phyloP scores from a whole-genome alignment of 2,329 filamentous ascomycete species.

The Whalleya microplaca region DNA sequence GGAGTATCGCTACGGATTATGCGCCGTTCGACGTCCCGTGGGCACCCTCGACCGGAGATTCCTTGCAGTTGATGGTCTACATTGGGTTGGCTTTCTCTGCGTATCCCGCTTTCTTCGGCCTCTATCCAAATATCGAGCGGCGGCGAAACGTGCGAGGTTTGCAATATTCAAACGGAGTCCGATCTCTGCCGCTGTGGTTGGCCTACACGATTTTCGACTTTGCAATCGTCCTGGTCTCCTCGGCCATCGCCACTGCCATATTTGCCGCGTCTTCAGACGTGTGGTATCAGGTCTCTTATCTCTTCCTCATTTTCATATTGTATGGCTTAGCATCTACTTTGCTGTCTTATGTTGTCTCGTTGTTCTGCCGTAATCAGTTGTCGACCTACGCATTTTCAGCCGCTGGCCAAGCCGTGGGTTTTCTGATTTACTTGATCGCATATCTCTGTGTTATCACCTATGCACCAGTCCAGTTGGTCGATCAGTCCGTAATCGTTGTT shows the following conservation, averaged over 20 bases:
- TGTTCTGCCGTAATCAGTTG: slow-evolving; percentile 78
- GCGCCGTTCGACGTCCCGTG: slow-evolving; percentile 77
- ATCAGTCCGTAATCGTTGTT: slow-evolving; percentile 66
- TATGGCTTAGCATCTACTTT: slow-evolving; percentile 80
- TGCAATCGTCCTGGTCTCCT: slow-evolving; percentile 68
- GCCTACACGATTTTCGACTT: slow-evolving; percentile 85
- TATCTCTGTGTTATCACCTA: slow-evolving; percentile 78
- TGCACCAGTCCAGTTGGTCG: slow-evolving; percentile 69
- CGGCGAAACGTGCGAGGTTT: slow-evolving; percentile 78
- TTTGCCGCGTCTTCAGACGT: slow-evolving; percentile 66
- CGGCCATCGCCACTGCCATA: slow-evolving; percentile 68
- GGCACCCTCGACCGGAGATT: slow-evolving; percentile 68
- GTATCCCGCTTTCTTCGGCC: slow-evolving; percentile 83
- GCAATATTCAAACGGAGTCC: slow-evolving; percentile 90
- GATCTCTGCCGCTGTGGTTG: slow-evolving; percentile 80
- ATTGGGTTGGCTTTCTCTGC: slow-evolving; percentile 77
- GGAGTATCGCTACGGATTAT: slow-evolving; percentile 72
- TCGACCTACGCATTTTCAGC: slow-evolving; percentile 84
- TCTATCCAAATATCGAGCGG: slow-evolving; percentile 88
- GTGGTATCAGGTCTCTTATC: slow-evolving; percentile 80
- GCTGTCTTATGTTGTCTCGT: slow-evolving; percentile 78
- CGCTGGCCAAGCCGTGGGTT: slow-evolving; percentile 72
- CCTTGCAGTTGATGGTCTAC: slow-evolving; percentile 79
- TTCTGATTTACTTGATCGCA: slow-evolving; percentile 72
- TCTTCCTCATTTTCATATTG: slow-evolving; percentile 80